Conservation (phyloP, 768 basidiomycete species). For the Royoungia palumana region DNA sequence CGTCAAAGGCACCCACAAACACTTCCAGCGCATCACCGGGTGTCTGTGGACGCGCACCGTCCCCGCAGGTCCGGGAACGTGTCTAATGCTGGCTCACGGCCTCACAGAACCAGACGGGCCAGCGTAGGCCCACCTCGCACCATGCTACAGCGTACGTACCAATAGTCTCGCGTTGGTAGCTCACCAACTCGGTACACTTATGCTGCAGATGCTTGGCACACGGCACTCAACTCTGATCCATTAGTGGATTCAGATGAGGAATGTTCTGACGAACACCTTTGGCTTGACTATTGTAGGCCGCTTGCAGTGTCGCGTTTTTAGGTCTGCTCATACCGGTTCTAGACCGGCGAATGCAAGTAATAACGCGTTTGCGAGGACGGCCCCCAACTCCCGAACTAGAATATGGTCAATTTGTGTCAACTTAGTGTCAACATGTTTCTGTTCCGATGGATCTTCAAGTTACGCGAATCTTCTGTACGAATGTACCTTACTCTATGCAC, state of each 20-base stretch:
- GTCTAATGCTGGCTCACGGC: constrained; percentile 20
- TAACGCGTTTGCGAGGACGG: constrained; percentile 55
- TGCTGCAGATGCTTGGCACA: constrained; percentile 67
- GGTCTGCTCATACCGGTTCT: constrained; percentile 8
- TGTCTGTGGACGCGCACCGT: constrained; percentile 26
- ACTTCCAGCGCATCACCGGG: constrained; percentile 22
- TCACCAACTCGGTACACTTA: constrained; percentile 5
- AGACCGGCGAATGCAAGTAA: constrained; percentile 62
- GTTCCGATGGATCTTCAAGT: not conserved
- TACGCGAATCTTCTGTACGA: not conserved
- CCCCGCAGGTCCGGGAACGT: constrained; percentile 18
- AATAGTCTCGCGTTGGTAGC: not conserved
- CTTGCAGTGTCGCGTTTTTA: not conserved
- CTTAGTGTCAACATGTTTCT: not conserved
- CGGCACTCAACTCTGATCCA: constrained; percentile 64
- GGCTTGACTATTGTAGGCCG: constrained; percentile 61
- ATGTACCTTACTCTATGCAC: constrained; percentile 15
- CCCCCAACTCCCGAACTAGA: constrained; percentile 54
- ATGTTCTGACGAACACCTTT: constrained; percentile 57
- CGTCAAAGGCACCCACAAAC: constrained; percentile 23
- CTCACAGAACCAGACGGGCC: constrained; percentile 24
- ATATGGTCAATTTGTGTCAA: constrained; percentile 7
- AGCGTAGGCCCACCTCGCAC: constrained; percentile 39
- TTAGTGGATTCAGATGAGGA: constrained; percentile 75
- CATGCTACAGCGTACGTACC: constrained; percentile 63